Evolutionary conservation across 2,329 filamentous ascomycete species (phyloP), one percentile per base, ranked within the genome.

Genomic region (Botrytis fabae): DNA sequence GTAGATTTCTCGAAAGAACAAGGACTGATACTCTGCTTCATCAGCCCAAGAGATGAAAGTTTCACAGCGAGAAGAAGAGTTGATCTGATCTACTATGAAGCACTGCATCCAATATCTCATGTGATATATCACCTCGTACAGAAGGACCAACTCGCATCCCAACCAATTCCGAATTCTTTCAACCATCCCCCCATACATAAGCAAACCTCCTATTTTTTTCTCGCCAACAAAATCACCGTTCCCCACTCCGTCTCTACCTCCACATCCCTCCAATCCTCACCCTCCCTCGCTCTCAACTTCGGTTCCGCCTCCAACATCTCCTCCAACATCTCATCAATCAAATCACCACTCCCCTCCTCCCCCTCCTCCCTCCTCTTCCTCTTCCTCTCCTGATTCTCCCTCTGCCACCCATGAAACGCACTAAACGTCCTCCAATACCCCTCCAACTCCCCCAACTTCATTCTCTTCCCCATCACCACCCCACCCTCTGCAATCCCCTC

Each of bases 271-370:
- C 89, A 91, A 28, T 77, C 77, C 59, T 85, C 82, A 1, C 85
- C 86, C 73, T 62, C 74, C 35, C 81, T 77, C 2, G 81, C 82
- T 76, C 83, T 85, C 86, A 87, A 89, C 73, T 84, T 82, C 6
- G 85, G 84, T 75, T 89, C 87, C n/a, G 81, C 83, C 70, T 83
- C 83, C 7, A 87, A 79, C 78, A 91, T 87, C 74, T 84, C 83
- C 73, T 90, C 88, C 81, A 90, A 88, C 82, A 91, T 84, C 74
- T 86, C 79, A 81, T 92, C 90, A n/a, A 89, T 83, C 60, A 91
- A 78, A 80, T 92, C 90, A 1, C 89, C 89, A 12, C 83, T 75
- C 2, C 89, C 89, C 9, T 88, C 89, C 38, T 87, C 85, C 8
- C 81, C 83, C 76, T 87, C 85, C 7, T 81, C 83, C 77, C 84